Evolutionary conservation across 129 eudicot genomes (phyloP).

Genomic region (Saposhnikovia divaricata): DNA sequence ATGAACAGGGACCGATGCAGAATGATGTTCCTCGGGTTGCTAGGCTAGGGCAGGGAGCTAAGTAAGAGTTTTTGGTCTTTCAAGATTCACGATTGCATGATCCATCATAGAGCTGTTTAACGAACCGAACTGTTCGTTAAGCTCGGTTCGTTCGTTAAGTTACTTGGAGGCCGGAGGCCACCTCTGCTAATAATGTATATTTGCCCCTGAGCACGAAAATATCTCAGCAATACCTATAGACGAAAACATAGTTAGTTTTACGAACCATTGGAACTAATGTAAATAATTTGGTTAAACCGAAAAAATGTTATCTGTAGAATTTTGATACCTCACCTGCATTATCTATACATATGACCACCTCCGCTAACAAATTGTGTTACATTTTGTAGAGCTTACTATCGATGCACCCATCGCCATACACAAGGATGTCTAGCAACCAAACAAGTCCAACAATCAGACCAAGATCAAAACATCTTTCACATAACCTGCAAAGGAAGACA

Average conservation of each 20-base stretch:
- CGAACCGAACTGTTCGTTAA: too few species aligned
- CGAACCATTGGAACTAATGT: neutral
- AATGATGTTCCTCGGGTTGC: neutral
- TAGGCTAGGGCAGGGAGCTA: neutral
- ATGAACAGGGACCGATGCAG: neutral
- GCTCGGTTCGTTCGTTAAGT: too few species aligned
- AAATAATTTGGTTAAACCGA: neutral
- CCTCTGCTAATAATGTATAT: neutral
- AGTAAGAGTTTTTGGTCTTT: neutral
- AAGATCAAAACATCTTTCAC: neutral
- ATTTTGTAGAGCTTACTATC: conserved; percentile 21
- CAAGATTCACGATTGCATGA: neutral
- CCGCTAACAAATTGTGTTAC: neutral
- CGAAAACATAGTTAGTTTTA: neutral
- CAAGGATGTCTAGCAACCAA: conserved; percentile 30
- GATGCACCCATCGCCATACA: conserved; percentile 21
- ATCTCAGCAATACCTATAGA: neutral
- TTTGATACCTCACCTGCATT: neutral
- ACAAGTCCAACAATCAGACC: conserved; percentile 27
- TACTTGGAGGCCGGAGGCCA: neutral
- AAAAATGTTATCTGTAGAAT: neutral
- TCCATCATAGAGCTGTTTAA: too few species aligned
- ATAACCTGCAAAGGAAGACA: conserved; percentile 23
- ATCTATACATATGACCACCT: neutral
- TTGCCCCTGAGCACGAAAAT: neutral